phyloP scores from a whole-genome alignment of 441 rosid genomes.

The Erodium trifolium region DNA sequence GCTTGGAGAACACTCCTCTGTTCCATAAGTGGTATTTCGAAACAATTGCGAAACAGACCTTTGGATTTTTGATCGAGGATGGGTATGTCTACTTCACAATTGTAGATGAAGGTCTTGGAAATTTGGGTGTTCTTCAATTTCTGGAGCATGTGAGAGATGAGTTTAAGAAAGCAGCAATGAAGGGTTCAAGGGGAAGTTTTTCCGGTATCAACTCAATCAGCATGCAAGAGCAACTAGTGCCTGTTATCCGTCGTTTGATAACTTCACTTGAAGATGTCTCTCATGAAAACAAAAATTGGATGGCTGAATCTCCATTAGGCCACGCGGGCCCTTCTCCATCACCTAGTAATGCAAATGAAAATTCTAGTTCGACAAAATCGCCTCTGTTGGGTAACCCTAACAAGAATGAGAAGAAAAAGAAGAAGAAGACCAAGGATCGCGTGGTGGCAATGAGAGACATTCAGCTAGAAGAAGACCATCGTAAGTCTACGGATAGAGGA shows the following conservation, averaged over 20 bases:
- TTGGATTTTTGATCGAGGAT: slow-evolving; percentile 63
- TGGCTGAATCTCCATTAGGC: slow-evolving; percentile 28
- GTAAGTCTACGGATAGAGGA: slow-evolving; percentile 50
- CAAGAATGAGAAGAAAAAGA: slow-evolving; percentile 57
- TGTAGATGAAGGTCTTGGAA: slow-evolving; percentile 47
- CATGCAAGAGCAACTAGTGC: slow-evolving; percentile 58
- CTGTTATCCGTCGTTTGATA: slow-evolving; percentile 51
- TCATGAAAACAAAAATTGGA: slow-evolving; percentile 30
- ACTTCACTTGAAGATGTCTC: slow-evolving; percentile 53
- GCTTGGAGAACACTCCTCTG: slow-evolving; percentile 50
- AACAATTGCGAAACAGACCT: slow-evolving; percentile 46
- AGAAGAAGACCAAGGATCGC: slow-evolving; percentile 42
- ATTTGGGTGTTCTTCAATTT: slow-evolving; percentile 40
- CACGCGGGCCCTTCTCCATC: slow-evolving; percentile 39
- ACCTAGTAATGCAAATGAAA: slow-evolving; percentile 34
- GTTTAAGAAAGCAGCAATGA: slow-evolving; percentile 45
- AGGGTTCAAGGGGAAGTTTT: slow-evolving; percentile 53
- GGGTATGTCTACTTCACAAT: slow-evolving; percentile 58
- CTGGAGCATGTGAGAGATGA: slow-evolving; percentile 53
- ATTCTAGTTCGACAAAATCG: slow-evolving; percentile 50
- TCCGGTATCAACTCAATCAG: slow-evolving; percentile 40
- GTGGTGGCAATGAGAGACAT: slow-evolving; percentile 42
- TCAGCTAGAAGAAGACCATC: slow-evolving; percentile 49
- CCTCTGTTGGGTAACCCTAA: slow-evolving; percentile 53
- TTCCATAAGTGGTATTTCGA: slow-evolving; percentile 83